These are phyloP conservation scores for Dacryopinax spathularia DNA, from an alignment of 768 basidiomycete genomes.

Conservation along the genomic window DNA sequence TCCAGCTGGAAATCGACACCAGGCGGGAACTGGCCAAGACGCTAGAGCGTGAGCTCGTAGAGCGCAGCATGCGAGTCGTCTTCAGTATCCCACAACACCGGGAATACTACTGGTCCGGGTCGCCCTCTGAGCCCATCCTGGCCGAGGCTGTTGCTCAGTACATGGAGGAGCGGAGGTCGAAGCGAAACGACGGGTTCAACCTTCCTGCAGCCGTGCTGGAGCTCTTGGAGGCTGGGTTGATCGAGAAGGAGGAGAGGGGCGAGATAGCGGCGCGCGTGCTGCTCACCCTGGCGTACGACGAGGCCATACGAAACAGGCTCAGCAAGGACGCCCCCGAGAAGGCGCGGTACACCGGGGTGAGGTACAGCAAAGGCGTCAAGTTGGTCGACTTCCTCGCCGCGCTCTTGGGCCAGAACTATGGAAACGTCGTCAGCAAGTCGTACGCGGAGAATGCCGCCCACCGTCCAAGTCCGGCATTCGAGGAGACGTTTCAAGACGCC, in stretches of 20 bases:
- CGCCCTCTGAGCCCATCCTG: constrained; percentile 26
- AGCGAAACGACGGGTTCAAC: constrained; percentile 7
- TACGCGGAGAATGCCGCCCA: constrained; percentile 16
- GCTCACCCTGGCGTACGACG: constrained; percentile 18
- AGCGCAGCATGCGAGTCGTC: constrained; percentile 17
- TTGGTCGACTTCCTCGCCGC: constrained; percentile 16
- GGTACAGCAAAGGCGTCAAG: constrained; percentile 12
- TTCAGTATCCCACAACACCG: constrained; percentile 18
- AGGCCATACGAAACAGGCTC: constrained; percentile 9
- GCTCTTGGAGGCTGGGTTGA: constrained; percentile 6
- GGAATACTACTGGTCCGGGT: constrained; percentile 20
- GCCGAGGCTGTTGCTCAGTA: constrained; percentile 28
- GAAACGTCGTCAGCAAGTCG: constrained; percentile 13
- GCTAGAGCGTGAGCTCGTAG: constrained; percentile 16
- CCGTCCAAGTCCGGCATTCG: constrained; percentile 4
- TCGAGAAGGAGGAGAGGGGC: constrained; percentile 16
- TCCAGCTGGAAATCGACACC: constrained; percentile 14
- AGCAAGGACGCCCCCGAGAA: neutral
- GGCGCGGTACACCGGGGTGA: too few species aligned
- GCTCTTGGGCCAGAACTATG: constrained; percentile 13
- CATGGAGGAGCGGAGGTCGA: too few species aligned
- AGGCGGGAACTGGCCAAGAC: neutral
- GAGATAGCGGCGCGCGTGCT: constrained; percentile 19
- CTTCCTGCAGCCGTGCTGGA: constrained; percentile 6
- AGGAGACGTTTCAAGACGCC: constrained; percentile 18